These are phyloP conservation scores for Cadophora gregata DNA, from an alignment of 2,329 filamentous ascomycete genomes.

Conservation along the genomic window DNA sequence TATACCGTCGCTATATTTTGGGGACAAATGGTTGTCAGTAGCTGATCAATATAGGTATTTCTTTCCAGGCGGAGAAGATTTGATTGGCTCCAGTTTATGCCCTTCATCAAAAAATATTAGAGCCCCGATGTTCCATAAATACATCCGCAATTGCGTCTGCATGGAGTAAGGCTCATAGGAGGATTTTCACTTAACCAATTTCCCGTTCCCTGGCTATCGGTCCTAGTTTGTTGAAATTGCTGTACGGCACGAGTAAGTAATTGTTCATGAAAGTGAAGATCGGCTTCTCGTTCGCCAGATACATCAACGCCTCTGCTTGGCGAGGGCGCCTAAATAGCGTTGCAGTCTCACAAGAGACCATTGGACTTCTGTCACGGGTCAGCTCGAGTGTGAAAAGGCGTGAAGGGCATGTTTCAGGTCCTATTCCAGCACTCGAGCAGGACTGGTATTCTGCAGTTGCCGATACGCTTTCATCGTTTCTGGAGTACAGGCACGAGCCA, in stretches of 20 bases:
- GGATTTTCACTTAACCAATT: slow-evolving; percentile 9
- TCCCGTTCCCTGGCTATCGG: slow-evolving; percentile 12
- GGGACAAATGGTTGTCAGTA: slow-evolving; percentile 9
- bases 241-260: slow-evolving; percentile 10
- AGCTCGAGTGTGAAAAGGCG: not conserved
- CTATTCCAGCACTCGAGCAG: not conserved
- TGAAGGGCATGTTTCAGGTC: slow-evolving; percentile 8
- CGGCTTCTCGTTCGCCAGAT: slow-evolving; percentile 1
- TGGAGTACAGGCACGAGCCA: not conserved
- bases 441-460: not conserved
- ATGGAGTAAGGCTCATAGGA: not conserved
- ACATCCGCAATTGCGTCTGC: not conserved
- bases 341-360: not conserved
- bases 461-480: not conserved
- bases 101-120: slow-evolving; percentile 11
- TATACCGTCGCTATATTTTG: not conserved
- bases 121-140: not conserved
- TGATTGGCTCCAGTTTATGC: slow-evolving; percentile 3
- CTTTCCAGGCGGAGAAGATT: not conserved
- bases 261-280: not conserved
- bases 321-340: not conserved
- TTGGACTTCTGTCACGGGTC: not conserved
- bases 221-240: not conserved
- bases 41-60: slow-evolving; percentile 7
- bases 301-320: not conserved